A percentile compares a stretch with the other conserved stretches of the same genome.
Conservation (phyloP, 495 filamentous ascomycete genomes). For the Annulohypoxylon moriforme region DNA sequence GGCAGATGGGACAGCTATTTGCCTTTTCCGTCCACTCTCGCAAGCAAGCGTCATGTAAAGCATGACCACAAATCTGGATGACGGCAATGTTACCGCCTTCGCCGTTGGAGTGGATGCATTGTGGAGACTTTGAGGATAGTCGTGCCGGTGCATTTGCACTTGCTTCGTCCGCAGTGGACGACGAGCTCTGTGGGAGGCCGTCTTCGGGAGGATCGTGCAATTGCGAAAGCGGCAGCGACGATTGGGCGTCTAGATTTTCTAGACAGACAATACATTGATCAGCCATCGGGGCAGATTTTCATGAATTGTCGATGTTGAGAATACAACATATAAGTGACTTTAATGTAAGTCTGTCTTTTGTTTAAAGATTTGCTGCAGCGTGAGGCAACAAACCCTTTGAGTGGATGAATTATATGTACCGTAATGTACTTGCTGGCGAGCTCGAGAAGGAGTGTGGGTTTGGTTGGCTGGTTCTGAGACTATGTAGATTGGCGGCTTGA, state of each 20-base stretch:
- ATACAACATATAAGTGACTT: slow-evolving; percentile 53
- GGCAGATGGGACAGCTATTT: slow-evolving; percentile 97
- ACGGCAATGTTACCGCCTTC: slow-evolving; percentile 57
- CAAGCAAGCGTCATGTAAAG: slow-evolving; percentile 90
- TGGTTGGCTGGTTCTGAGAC: neutral
- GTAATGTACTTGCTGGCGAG: slow-evolving; percentile 7
- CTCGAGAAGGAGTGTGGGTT: neutral
- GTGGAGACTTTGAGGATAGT: slow-evolving; percentile 49
- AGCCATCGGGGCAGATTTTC: slow-evolving; percentile 70
- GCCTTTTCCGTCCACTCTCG: slow-evolving; percentile 94
- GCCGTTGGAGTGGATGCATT: slow-evolving; percentile 50
- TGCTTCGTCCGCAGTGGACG: slow-evolving; percentile 25
- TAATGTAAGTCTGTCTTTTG: slow-evolving; percentile 40
- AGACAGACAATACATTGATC: slow-evolving; percentile 97
- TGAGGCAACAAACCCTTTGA: slow-evolving; percentile 35
- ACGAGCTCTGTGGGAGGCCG: slow-evolving; percentile 19
- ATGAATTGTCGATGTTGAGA: slow-evolving; percentile 46
- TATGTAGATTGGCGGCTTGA: slow-evolving; percentile 6
- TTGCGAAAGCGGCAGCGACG: slow-evolving; percentile 41
- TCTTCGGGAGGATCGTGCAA: slow-evolving; percentile 29
- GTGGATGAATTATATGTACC: slow-evolving; percentile 30
- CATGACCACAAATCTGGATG: slow-evolving; percentile 80
- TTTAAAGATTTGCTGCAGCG: slow-evolving; percentile 30
- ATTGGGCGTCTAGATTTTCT: slow-evolving; percentile 77
- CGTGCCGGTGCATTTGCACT: slow-evolving; percentile 45